These are phyloP conservation scores for Neospora caninum DNA, from an alignment of 169 alveolate species.

Conservation along the genomic window DNA sequence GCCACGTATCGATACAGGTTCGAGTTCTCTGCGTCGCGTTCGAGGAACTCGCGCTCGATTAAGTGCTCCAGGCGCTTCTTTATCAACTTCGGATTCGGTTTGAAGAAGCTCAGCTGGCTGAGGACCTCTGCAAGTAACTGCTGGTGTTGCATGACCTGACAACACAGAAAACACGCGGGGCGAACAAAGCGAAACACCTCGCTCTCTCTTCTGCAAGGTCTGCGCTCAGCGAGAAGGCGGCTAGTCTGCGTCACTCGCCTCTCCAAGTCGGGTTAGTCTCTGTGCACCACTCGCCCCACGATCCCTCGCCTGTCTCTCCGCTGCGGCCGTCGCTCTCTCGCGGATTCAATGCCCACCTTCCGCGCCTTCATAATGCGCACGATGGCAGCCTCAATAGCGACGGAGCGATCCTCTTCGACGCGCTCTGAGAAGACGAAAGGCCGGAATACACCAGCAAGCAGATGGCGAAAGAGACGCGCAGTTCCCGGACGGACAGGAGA, in stretches of 20 bases:
- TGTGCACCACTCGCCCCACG: neutral
- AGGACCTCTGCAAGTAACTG: slow-evolving; percentile 73
- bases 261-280: neutral
- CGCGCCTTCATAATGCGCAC: slow-evolving; percentile 92
- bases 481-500: no score
- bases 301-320: neutral
- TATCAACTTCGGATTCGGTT: slow-evolving; percentile 78
- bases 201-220: neutral
- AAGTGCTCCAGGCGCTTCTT: slow-evolving; percentile 86
- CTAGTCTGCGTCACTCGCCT: neutral
- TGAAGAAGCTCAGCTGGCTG: slow-evolving; percentile 76
- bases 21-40: slow-evolving; percentile 80
- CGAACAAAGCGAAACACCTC: neutral
- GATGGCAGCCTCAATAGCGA: slow-evolving; percentile 92
- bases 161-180: neutral
- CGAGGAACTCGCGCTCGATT: slow-evolving; percentile 87
- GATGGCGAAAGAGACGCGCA: no score
- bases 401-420: slow-evolving; percentile 86
- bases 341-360: slow-evolving; percentile 53
- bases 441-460: neutral
- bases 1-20: slow-evolving; percentile 78
- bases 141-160: slow-evolving; percentile 75
- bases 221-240: neutral
- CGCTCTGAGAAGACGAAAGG: slow-evolving; percentile 64
- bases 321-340: neutral